Base-by-base conservation (phyloP, 148 eudicot genomes). In the Spergularia marina region DNA sequence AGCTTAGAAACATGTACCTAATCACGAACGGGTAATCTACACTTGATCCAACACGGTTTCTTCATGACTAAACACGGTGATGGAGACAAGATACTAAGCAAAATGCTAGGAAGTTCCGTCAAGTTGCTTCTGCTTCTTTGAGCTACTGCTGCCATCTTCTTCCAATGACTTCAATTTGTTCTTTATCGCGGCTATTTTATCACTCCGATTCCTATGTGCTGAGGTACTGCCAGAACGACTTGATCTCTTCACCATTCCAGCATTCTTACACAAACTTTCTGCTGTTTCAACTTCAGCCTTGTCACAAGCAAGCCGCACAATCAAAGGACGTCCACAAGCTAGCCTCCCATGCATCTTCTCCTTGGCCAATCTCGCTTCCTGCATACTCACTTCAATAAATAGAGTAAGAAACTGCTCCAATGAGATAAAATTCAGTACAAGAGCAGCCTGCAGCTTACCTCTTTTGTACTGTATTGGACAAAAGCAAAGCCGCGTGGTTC, bases 401-500 rank as follows among this genome's bases (percentile, higher is more conserved):
- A 79, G 69, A 82, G 71, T 74, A 73, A 85, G 80, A 44, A 61
- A 62, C 52, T 71, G 64, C 23, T 49, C 47, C 44, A 14, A 12
- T 12, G 58, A 65, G 49, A 70, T 60, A 13, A 75, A 39, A 15
- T 18, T 30, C 21, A 21, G 40, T 54, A 65, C 55, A 49, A 55
- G 68, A 51, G 60, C 61, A 58, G 73, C 83, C 65, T 87, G 60
- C 61, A 58, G 73, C 83, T 71, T 87, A 87, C 98, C 97, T 89
- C 94, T 85, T 83, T 90, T 12, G 90, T 79, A 72, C 88, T 84
- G 73, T 87, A 94, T 84, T 94, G 95, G 70, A 94, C 75, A 68
- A 94, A 94, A 73, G 98, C 98, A 86, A 86, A 94, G 44, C 98
- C 98, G 77, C 97, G 97, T 65, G 98, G 98, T 72, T 90, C 91